Conservation (phyloP, 352 stramenopile species). For the Lagenidium sp. region DNA sequence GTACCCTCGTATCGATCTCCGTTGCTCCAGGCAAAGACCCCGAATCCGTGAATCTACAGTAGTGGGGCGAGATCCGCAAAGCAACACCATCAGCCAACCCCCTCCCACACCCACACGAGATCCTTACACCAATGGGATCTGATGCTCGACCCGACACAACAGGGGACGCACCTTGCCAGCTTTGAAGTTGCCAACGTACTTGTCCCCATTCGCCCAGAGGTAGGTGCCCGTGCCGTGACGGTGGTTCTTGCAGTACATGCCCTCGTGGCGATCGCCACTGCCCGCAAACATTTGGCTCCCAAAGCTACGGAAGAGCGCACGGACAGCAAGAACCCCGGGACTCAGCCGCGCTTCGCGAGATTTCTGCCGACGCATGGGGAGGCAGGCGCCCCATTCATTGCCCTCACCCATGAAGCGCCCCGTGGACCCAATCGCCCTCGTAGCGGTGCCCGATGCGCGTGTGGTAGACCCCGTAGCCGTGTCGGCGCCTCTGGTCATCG, state of each 20-base stretch:
- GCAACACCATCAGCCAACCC: too few species aligned
- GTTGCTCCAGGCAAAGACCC: conserved; percentile 67
- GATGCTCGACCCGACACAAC: too few species aligned
- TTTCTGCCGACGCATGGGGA: too few species aligned
- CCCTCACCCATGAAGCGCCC: conserved; percentile 75
- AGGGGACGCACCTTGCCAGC: conserved; percentile 69
- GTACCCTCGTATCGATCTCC: conserved; percentile 72
- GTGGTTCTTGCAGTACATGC: conserved; percentile 81
- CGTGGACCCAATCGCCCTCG: conserved; percentile 74
- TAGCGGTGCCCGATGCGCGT: conserved; percentile 55
- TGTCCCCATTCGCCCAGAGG: conserved; percentile 85
- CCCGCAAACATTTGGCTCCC: conserved; percentile 72
- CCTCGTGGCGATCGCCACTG: conserved; percentile 82
- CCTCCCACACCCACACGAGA: too few species aligned
- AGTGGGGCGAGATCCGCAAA: too few species aligned
- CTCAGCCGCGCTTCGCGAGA: too few species aligned
- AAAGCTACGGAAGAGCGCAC: conserved; percentile 62
- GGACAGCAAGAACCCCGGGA: too few species aligned
- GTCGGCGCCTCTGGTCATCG: conserved; percentile 33
- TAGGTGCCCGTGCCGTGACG: conserved; percentile 80
- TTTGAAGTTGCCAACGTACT: conserved; percentile 82
- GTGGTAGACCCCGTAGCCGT: conserved; percentile 52
- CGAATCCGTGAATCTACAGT: conserved; percentile 70
- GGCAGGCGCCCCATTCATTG: too few species aligned
- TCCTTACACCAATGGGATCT: too few species aligned